Percentiles rank a stretch among this genome's conserved stretches.
Evolutionary conservation across 495 filamentous ascomycete species (phyloP).

Genomic region (Neurospora sp.): DNA sequence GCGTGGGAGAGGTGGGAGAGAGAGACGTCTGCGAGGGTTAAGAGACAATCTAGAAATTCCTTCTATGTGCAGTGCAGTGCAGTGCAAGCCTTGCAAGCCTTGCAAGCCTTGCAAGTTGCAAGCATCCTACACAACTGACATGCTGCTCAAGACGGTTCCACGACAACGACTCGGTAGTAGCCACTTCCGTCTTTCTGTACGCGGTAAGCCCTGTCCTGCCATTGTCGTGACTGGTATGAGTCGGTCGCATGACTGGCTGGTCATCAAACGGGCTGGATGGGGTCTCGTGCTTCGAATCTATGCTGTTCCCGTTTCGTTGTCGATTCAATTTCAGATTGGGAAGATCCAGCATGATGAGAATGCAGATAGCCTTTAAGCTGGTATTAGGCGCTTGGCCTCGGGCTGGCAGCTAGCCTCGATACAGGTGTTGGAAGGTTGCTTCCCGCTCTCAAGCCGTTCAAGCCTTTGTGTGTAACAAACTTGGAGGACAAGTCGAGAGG

Average conservation of each 20-base stretch:
- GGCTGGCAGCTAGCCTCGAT: not conserved
- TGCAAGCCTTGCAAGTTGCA: not conserved
- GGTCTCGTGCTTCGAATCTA: not conserved
- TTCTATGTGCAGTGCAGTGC: not conserved
- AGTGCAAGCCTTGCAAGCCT: not conserved
- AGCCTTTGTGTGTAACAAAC: not conserved
- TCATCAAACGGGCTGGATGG: not conserved
- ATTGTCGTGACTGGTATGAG: not conserved
- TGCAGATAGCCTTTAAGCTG: not conserved
- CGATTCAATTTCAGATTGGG: not conserved
- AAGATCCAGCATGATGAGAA: not conserved
- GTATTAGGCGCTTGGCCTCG: not conserved
- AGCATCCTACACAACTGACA: not conserved
- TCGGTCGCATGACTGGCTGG: not conserved
- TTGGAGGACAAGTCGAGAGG: not conserved
- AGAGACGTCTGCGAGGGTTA: not conserved
- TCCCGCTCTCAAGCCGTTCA: not conserved
- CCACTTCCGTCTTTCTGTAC: not conserved
- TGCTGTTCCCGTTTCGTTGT: not conserved
- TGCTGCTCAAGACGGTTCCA: not conserved
- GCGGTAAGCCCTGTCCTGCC: not conserved
- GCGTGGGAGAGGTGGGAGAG: not conserved
- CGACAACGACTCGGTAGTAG: not conserved
- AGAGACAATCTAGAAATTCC: not conserved
- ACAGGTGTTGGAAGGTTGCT: not conserved